Evolutionary conservation across 371 early-diverging fungal species (phyloP), one percentile per base, ranked within the genome.

Genomic region (Syncephalis plumigaleata): DNA sequence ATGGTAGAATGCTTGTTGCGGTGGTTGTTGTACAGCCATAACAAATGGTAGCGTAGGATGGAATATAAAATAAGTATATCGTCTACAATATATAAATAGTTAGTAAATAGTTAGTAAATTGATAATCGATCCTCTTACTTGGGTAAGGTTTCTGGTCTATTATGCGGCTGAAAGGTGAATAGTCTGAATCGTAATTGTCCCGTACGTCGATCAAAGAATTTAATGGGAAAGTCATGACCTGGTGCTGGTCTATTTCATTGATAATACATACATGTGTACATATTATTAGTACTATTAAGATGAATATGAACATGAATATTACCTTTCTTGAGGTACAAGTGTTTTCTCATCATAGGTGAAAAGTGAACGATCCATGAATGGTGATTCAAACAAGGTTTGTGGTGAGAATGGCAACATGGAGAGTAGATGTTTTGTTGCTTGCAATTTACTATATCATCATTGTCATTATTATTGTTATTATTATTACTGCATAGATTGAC

Each of bases 271-370:
- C 5, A 16, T 40, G 36, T 45, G 13, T 40, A 40, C 3, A n/a
- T 17, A 1, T 15, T 20, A 47, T 38, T 24, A 24, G 22, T 2
- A 11, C 1, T 25, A 37, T 2, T 7, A 15, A 9, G 2, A 9
- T 1, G 17, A 51, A 46, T 42, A 11, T 9, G 0, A 31, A n/a
- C n/a, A n/a, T n/a, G 36, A 2, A 26, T 24, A 46, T 26, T 62
- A 72, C 77, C 75, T 50, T 44, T 77, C 73, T 23, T 50, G 54
- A 17, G 62, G 60, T 9, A 65, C 70, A 9, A 75, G 64, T 23
- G 62, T 50, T 47, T 72, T 73, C 25, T 75, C 75, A 52, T 80
- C 77, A 54, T 70, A 80, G 45, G 59, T 61, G 52, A 67, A 80
- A 23, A 77, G 37, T 15, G 57, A 52, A 15, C 63, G 69, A 51